Evolutionary conservation across 805 yeast genomes (phyloP).

Genomic region (Tetrapisispora phaffii): DNA sequence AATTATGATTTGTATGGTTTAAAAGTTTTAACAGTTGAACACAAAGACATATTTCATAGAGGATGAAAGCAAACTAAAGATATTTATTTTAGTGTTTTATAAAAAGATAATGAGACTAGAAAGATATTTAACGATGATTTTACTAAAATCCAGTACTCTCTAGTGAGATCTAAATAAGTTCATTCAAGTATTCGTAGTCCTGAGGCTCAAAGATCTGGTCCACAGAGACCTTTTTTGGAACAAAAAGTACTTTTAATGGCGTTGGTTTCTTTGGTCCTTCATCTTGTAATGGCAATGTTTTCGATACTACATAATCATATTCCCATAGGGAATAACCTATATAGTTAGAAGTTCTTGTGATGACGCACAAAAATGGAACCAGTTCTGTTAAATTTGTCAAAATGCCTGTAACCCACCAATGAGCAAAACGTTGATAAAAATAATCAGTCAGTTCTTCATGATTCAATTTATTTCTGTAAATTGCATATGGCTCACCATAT

Average conservation of each 20-base stretch:
- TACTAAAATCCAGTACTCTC: not conserved
- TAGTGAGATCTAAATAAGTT: not conserved
- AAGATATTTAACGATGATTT: not conserved
- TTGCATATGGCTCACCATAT: constrained; percentile 1
- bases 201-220: not conserved
- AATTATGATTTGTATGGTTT: too few species aligned
- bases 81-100: not conserved
- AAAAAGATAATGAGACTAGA: not conserved
- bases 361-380: not conserved
- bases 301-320: not conserved
- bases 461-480: not conserved
- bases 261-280: not conserved
- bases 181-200: not conserved
- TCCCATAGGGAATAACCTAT: constrained; percentile 2
- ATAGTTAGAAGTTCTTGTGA: constrained; percentile 1
- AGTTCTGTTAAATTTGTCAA: not conserved
- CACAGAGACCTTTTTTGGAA: not conserved
- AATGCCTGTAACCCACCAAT: constrained; percentile 2
- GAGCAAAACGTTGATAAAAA: not conserved
- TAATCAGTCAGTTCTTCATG: not conserved
- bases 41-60: not conserved
- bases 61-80: not conserved
- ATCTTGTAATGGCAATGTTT: not conserved
- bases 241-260: not conserved
- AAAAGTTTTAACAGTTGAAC: not conserved